phyloP scores from a whole-genome alignment of 371 early-diverging fungal species.

The Mucor plumbeus region DNA sequence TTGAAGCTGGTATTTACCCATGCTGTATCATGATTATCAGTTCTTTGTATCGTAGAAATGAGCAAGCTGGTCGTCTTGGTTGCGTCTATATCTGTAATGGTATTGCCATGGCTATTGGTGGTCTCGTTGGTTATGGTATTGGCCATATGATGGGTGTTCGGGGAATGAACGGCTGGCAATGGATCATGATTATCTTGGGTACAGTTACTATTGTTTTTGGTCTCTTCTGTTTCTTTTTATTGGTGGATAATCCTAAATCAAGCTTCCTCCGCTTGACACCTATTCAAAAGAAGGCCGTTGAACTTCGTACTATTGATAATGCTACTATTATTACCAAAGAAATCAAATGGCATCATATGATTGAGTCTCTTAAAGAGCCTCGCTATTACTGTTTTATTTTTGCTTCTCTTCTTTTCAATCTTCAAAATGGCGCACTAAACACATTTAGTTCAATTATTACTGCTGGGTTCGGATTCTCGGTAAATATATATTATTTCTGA shows the following conservation, averaged over 20 bases:
- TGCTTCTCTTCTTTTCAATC: slow-evolving; percentile 35
- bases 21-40: slow-evolving; percentile 39
- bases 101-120: slow-evolving; percentile 64
- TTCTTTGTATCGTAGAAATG: slow-evolving; percentile 41
- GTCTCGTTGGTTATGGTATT: slow-evolving; percentile 65
- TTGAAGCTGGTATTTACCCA: slow-evolving; percentile 39
- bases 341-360: slow-evolving; percentile 19
- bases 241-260: slow-evolving; percentile 42
- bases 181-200: slow-evolving; percentile 54
- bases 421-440: slow-evolving; percentile 45
- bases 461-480: slow-evolving; percentile 43
- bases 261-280: slow-evolving; percentile 30
- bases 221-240: slow-evolving; percentile 35
- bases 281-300: slow-evolving; percentile 38
- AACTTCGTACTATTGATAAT: slow-evolving; percentile 35
- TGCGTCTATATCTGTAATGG: slow-evolving; percentile 51
- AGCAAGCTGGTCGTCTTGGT: slow-evolving; percentile 46
- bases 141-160: slow-evolving; percentile 47
- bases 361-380: slow-evolving; percentile 27
- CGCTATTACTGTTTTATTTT: slow-evolving; percentile 31
- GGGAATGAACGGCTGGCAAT: slow-evolving; percentile 59
- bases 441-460: slow-evolving; percentile 45
- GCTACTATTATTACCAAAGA: slow-evolving; percentile 18
- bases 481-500: slow-evolving; percentile 16
- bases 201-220: slow-evolving; percentile 33